phyloP scores from a whole-genome alignment of 2,329 filamentous ascomycete genomes.

The Bipolaris zeicola region DNA sequence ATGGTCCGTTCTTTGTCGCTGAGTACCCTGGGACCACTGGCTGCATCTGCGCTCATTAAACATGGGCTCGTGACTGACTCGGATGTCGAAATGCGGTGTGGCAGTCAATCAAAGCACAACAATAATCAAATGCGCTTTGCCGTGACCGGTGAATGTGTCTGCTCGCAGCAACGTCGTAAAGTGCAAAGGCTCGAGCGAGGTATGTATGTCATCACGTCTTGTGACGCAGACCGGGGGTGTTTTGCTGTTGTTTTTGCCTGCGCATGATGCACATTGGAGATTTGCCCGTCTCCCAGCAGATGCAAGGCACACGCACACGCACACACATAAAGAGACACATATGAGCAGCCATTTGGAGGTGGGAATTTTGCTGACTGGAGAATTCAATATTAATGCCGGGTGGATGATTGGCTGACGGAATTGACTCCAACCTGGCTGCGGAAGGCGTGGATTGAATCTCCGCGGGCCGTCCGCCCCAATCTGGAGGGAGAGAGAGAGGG shows the following conservation, averaged over 20 bases:
- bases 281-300: constrained; percentile 40
- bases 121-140: constrained; percentile 34
- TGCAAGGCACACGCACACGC: constrained; percentile 43
- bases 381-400: constrained; percentile 12
- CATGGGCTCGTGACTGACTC: constrained; percentile 31
- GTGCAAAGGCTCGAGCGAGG: constrained; percentile 22
- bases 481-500: constrained; percentile 14
- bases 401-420: constrained; percentile 33
- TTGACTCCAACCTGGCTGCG: constrained; percentile 28
- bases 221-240: constrained; percentile 35
- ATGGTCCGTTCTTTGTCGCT: constrained; percentile 15
- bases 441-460: constrained; percentile 29
- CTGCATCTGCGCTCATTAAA: constrained; percentile 28
- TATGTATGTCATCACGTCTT: constrained; percentile 35
- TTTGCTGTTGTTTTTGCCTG: constrained; percentile 14
- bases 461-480: constrained; percentile 36
- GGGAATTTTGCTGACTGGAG: constrained; percentile 10
- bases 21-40: constrained; percentile 21
- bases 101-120: constrained; percentile 45
- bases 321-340: too few relatives aligned
- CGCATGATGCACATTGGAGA: constrained; percentile 27
- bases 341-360: constrained; percentile 17
- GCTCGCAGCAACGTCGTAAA: constrained; percentile 24
- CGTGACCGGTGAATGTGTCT: constrained; percentile 31
- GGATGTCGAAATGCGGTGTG: constrained; percentile 38